Evolutionary conservation across 306 rosid genomes (phyloP).

Genomic region (cucumber (Cucumis sativus)): Cucumber_9930_V3 NC_026657.2:25685501-25686000

Average conservation of each 20-base stretch:
- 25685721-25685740: background rate
- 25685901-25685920: slow-evolving; percentile 82
- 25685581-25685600: background rate
- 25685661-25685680: background rate
- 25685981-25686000: slow-evolving; percentile 80
- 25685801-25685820: slow-evolving; percentile 33
- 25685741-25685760: background rate
- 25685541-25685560: slow-evolving; percentile 69
- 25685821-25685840: slow-evolving; percentile 98
- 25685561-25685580: slow-evolving; percentile 55
- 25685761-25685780: background rate
- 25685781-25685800: background rate
- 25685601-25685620: background rate
- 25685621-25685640: background rate
- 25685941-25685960: slow-evolving; percentile 96
- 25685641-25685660: background rate
- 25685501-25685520: slow-evolving; percentile 98
- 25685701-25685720: background rate
- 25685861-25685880: slow-evolving; percentile 86
- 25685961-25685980: slow-evolving; percentile 81
- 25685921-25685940: slow-evolving; percentile 81
- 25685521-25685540: slow-evolving; percentile 84
- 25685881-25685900: slow-evolving; percentile 91
- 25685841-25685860: slow-evolving; percentile 78
- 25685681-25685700: background rate